Base-by-base conservation (phyloP, 2,329 filamentous ascomycete species). In the Pseudogymnoascus verrucosus region DNA sequence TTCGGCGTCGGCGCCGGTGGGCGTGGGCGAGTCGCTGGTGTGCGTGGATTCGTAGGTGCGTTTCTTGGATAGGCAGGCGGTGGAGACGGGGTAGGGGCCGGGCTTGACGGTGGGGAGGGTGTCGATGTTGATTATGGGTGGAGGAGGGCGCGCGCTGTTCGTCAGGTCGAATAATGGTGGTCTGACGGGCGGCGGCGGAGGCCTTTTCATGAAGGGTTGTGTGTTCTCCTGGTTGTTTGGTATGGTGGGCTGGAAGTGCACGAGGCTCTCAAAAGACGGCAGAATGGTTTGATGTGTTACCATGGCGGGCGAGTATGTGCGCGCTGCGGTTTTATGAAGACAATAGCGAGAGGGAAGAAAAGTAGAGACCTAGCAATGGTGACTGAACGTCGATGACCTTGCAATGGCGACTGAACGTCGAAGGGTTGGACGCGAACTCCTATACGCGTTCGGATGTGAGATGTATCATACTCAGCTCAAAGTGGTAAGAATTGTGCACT, bases 1-100 rank as follows among this genome's bases (percentile, higher is more conserved):
- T 16, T 63, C 63, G 19, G 66, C 66, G 16, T 63, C 62, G 51
- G 26, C n/a, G 51, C 51, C 51, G 11, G 51, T 34, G 16, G 51
- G 28, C 4, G 51, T 57, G 28, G 51, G 51, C 10, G 51, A 57
- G 28, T 57, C 28, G 28, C 51, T 57, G 10, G 28, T 57, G 28
- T n/a, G 51, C 26, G 51, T 34, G 28, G n/a, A 5, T 8, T 34
- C 26, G 28, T 57, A 16, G 28, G 51, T 19, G 28, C 51, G 51
- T 26, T 57, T 57, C n/a, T 57, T 57, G 51, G 51, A 57, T 28
- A 57, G 10, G 51, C 51, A 57, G 28, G 51, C 28, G 16, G 10
- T 34, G 51, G 51, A 57, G n/a, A 57, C 5, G 51, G 28, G 26
- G 5, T 57, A 57, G 1, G 51, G 11, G 2, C 51, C 51, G 12